These are phyloP conservation scores for Solanum bulbocastanum DNA, from an alignment of 257 asterid genomes.

Conservation along the genomic window DNA sequence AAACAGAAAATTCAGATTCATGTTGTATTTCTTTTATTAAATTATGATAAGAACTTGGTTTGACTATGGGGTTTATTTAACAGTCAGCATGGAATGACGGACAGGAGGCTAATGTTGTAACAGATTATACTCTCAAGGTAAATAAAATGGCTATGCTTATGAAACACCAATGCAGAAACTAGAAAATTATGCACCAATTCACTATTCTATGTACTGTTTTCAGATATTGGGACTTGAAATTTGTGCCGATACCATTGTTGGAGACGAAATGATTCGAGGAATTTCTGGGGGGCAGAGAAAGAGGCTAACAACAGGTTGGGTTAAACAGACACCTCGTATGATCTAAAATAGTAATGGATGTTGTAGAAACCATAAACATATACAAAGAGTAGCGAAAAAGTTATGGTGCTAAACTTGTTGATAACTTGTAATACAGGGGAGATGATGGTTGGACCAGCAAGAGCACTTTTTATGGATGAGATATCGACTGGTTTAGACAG, in stretches of 20 bases:
- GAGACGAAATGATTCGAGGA: constrained; percentile 80
- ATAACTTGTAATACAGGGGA: constrained; percentile 41
- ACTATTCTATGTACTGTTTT: not conserved
- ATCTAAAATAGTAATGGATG: not conserved
- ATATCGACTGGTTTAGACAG: constrained; percentile 91
- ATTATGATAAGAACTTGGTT: not conserved
- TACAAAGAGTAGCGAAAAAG: not conserved
- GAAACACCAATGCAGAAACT: not conserved
- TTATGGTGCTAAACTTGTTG: not conserved
- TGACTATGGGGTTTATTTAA: not conserved
- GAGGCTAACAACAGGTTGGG: constrained; percentile 75
- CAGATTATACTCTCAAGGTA: constrained; percentile 88
- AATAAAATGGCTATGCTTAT: not conserved
- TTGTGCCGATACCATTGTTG: constrained; percentile 83
- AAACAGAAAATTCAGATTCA: not conserved
- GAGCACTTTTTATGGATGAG: constrained; percentile 91
- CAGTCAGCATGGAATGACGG: constrained; percentile 84
- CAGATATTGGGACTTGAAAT: constrained; percentile 82
- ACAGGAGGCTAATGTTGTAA: constrained; percentile 63
- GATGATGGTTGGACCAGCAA: constrained; percentile 86
- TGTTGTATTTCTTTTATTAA: not conserved
- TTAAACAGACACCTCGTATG: not conserved
- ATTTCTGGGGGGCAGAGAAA: constrained; percentile 88
- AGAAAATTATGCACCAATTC: not conserved
- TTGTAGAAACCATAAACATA: not conserved